Evolutionary conservation across 2,329 filamentous ascomycete genomes (phyloP).

Genomic region (Xylariaceae sp.): DNA sequence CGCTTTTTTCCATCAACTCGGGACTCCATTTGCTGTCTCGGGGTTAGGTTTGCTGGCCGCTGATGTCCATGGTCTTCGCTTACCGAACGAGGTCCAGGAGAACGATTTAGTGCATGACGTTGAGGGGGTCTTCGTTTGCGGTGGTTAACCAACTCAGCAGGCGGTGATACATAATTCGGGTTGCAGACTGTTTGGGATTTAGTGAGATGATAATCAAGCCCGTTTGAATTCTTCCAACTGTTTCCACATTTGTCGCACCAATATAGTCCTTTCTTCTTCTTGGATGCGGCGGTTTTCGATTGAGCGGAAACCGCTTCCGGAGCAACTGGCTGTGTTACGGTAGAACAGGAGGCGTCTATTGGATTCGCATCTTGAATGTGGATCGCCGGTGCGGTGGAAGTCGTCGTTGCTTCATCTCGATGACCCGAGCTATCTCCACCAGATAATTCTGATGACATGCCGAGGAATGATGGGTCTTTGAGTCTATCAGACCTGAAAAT

Average conservation of each 20-base stretch:
- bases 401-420: neutral
- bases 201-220: slow-evolving; percentile 55
- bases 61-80: slow-evolving; percentile 4
- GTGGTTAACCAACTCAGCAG: slow-evolving; percentile 21
- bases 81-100: neutral
- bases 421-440: neutral
- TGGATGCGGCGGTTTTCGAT: neutral
- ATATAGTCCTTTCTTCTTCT: slow-evolving; percentile 31
- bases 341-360: neutral
- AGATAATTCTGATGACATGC: neutral
- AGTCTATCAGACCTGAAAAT: slow-evolving; percentile 29
- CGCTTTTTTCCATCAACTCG: slow-evolving; percentile 5
- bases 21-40: slow-evolving; percentile 13
- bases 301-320: neutral
- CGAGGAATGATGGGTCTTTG: slow-evolving; percentile 25
- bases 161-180: slow-evolving; percentile 38
- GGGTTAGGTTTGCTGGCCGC: slow-evolving; percentile 4
- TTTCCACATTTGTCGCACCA: slow-evolving; percentile 51
- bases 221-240: slow-evolving; percentile 55
- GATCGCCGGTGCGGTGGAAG: neutral
- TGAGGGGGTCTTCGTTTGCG: slow-evolving; percentile 13
- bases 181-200: slow-evolving; percentile 55
- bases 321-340: slow-evolving; percentile 10
- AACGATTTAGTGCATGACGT: slow-evolving; percentile 5
- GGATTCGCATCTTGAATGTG: neutral